These are phyloP conservation scores for Phytophthora pseudosyringae DNA, from an alignment of 352 stramenopile genomes.

Conservation along the genomic window DNA sequence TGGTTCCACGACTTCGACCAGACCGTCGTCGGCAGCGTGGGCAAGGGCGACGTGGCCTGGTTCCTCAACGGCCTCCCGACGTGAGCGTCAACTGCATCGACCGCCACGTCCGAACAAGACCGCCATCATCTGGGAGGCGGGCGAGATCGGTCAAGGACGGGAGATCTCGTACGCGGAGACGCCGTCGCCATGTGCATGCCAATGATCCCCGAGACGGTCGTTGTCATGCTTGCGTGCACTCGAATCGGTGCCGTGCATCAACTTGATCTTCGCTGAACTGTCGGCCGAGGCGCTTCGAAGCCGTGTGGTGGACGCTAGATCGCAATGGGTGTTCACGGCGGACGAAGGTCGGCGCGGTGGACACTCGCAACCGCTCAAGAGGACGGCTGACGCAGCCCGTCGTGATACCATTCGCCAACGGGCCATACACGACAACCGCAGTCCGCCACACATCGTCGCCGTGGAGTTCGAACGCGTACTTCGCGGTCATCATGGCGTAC, in stretches of 20 bases:
- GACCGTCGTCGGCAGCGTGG: constrained; percentile 10
- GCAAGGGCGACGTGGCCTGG: constrained; percentile 20
- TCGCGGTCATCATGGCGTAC: neutral
- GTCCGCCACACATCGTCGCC: constrained; percentile 1
- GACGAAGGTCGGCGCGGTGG: constrained; percentile 93
- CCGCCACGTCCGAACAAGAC: constrained; percentile 18
- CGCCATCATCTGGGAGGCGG: constrained; percentile 20
- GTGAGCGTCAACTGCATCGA: constrained; percentile 30
- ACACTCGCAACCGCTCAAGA: constrained; percentile 92
- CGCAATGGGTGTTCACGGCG: constrained; percentile 92
- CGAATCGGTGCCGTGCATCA: constrained; percentile 96
- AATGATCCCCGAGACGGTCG: constrained; percentile 80
- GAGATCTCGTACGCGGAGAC: constrained; percentile 26
- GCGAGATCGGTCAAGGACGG: constrained; percentile 14
- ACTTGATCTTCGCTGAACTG: constrained; percentile 97
- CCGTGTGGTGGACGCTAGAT: constrained; percentile 90
- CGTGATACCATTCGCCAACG: constrained; percentile 1
- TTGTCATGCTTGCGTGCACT: constrained; percentile 97
- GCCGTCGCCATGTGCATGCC: constrained; percentile 26
- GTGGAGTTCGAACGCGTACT: neutral
- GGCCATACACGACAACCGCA: neutral
- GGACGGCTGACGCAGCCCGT: constrained; percentile 88
- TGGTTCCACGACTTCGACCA: constrained; percentile 25
- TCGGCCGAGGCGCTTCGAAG: constrained; percentile 93
- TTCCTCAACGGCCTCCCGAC: constrained; percentile 23